Base-by-base conservation (phyloP, 805 yeast species). In the Metschnikowia henanensis region DNA sequence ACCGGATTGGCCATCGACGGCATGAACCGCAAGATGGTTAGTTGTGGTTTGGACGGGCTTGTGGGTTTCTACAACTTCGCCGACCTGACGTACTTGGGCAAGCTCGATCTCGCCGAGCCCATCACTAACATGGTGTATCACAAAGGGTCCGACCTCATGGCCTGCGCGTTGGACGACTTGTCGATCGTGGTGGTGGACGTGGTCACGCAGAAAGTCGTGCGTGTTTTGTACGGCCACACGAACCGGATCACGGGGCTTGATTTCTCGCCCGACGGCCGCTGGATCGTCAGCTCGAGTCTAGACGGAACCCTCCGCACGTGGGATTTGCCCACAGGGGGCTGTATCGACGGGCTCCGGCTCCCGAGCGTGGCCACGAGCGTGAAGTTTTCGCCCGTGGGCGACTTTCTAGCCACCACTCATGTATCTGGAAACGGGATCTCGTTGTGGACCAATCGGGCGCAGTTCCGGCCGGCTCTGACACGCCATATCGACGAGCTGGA, bases 241-340 rank as follows among this genome's bases (percentile, higher is more conserved):
- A 90, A 91, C 64, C 76, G 96, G 57, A 82, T 94, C 51, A 90
- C 97, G 0, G 76, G 87, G 1, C 64, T 92, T 61, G 97, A 88
- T 61, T 92, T 94, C 59, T 83, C 95, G 3, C 95, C 96, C 4
- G 92, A 91, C 62, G 98, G 97, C 28, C 81, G 97, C 62, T 94
- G 98, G 97, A 69, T 94, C 28, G 82, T 94, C 7, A 81, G 94
- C 19, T 82, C 87, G 1, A 77, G 90, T 0, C 71, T 90, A 47
- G 99, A 94, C 61, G 76, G 87, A 2, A 90, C 98, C 0, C 73
- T 94, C 37, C 79, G 99, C 58, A 89, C 97, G 0, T 94, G 98
- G 98, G 98, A 94, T 63, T 76, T 94, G 47, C 98, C 98, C 32
- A 86, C 97, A 1, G 98, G 99, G 37, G 88, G 91, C 1, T 92